A percentile compares a stretch with the other conserved stretches of the same genome.
Conservation (phyloP, 768 basidiomycete genomes). For the Phlebiopsis gigantea region DNA sequence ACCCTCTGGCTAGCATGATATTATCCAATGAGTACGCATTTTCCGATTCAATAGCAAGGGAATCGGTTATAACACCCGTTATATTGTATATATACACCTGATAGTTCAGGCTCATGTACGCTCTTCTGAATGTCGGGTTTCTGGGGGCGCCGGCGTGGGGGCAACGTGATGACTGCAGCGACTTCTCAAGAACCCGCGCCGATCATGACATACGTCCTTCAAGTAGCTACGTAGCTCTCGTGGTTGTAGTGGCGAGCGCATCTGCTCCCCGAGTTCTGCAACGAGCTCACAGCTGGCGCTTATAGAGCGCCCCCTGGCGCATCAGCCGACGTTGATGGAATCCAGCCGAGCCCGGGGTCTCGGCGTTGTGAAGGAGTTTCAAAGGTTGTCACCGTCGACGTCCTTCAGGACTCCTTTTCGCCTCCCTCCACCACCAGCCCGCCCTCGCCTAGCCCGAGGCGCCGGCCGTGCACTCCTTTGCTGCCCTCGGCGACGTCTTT, state of each 20-base stretch:
- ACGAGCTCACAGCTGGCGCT: not conserved
- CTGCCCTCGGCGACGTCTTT: not conserved
- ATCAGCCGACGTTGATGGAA: not conserved
- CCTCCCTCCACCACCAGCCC: not conserved
- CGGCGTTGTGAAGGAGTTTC: constrained; percentile 6
- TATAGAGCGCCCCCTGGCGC: not conserved
- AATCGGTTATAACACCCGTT: too few species aligned
- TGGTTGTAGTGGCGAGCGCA: not conserved
- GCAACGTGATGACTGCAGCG: not conserved
- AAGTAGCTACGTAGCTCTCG: not conserved
- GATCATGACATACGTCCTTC: not conserved
- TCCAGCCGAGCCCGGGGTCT: not conserved
- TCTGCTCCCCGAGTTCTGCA: not conserved
- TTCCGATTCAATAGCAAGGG: too few species aligned
- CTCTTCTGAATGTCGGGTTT: too few species aligned
- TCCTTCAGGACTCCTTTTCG: not conserved
- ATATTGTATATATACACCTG: too few species aligned
- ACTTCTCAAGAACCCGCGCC: not conserved
- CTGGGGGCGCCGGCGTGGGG: not conserved
- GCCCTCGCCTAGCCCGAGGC: not conserved
- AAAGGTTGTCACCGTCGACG: not conserved
- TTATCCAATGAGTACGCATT: too few species aligned
- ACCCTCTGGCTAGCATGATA: too few species aligned
- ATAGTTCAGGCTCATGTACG: too few species aligned
- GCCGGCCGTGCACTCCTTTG: constrained; percentile 1